Evolutionary conservation across 139 green algal genomes (phyloP).

Genomic region (Micractinium sp.): DNA sequence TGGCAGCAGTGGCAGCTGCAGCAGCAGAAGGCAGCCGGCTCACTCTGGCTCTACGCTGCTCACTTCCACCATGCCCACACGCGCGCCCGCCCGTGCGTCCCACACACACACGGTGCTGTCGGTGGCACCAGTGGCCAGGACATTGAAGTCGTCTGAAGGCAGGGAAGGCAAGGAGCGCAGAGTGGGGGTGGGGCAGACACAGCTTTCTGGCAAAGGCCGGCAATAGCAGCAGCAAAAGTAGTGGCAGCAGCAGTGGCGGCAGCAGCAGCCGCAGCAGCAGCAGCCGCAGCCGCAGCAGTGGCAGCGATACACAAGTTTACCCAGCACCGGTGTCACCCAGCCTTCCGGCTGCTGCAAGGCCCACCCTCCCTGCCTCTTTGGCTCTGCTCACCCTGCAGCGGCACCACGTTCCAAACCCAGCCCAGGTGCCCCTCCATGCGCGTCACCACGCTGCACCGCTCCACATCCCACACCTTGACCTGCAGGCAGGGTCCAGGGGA

Average conservation of each 20-base stretch:
- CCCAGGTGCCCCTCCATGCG: not conserved
- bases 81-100: not conserved
- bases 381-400: not conserved
- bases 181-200: no score
- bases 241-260: no score
- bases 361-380: no score
- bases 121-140: not conserved
- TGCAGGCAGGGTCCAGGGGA: no score
- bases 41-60: not conserved
- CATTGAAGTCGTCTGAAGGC: not conserved
- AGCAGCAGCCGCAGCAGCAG: not conserved
- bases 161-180: not conserved
- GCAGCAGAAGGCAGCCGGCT: not conserved
- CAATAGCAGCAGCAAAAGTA: no score
- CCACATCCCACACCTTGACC: slow-evolving; percentile 11
- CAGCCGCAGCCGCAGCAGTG: not conserved
- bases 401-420: not conserved
- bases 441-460: not conserved
- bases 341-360: no score
- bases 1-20: no score
- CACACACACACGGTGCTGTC: not conserved
- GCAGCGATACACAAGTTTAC: no score
- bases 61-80: not conserved
- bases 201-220: not conserved
- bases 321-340: no score